Conservation (phyloP, 352 stramenopile genomes). For the Aphanomyces stellatus region DNA sequence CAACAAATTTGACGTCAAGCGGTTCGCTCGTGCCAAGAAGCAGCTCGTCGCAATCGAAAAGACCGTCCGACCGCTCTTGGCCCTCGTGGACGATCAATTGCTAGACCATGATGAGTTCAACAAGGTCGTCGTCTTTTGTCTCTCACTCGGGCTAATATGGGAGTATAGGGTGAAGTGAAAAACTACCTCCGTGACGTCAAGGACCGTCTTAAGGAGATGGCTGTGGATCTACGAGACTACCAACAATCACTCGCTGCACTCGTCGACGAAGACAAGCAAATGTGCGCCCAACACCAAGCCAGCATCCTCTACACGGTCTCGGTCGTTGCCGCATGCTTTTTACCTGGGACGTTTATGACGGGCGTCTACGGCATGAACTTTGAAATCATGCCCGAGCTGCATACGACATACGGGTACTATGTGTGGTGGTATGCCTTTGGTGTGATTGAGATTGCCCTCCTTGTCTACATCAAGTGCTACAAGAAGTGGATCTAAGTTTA, state of each 20-base stretch:
- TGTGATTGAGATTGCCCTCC: slow-evolving; percentile 32
- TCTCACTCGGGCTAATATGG: too few relatives aligned
- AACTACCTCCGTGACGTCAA: slow-evolving; percentile 83
- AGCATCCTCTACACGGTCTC: slow-evolving; percentile 76
- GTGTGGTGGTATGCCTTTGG: slow-evolving; percentile 66
- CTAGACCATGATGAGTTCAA: slow-evolving; percentile 57
- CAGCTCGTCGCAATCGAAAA: slow-evolving; percentile 67
- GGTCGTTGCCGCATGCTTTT: slow-evolving; percentile 69
- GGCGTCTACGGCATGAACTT: slow-evolving; percentile 88
- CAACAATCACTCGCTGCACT: slow-evolving; percentile 57
- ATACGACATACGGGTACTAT: slow-evolving; percentile 62
- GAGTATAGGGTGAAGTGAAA: slow-evolving; percentile 39
- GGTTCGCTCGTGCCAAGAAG: slow-evolving; percentile 46
- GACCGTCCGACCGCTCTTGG: slow-evolving; percentile 56
- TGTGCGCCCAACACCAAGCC: slow-evolving; percentile 49
- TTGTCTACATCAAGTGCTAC: slow-evolving; percentile 63
- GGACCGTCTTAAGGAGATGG: slow-evolving; percentile 71
- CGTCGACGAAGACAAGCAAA: slow-evolving; percentile 59
- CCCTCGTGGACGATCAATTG: slow-evolving; percentile 54
- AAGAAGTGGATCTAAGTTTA: slow-evolving; percentile 47
- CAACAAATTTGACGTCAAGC: slow-evolving; percentile 45
- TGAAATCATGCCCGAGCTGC: slow-evolving; percentile 73
- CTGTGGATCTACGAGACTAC: slow-evolving; percentile 73
- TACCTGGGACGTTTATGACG: slow-evolving; percentile 83
- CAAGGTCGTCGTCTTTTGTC: neutral